These are phyloP conservation scores for Alternaria rosae DNA, from an alignment of 2,329 filamentous ascomycete species.

Conservation along the genomic window DNA sequence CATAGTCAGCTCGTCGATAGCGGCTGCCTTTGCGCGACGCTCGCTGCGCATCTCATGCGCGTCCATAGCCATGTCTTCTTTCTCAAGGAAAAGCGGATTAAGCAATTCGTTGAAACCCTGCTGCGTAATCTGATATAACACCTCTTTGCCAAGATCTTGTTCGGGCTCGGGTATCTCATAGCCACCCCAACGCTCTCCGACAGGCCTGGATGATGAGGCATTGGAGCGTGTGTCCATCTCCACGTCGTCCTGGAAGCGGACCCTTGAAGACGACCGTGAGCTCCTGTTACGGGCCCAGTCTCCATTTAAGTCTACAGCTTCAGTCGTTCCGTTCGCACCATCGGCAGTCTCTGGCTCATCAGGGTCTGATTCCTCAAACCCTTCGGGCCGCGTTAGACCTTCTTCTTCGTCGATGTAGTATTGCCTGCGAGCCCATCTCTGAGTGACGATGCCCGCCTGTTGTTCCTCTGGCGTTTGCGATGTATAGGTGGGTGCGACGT, in stretches of 20 bases:
- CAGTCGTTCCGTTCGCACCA: conserved; percentile 12
- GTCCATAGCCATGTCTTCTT: conserved; percentile 77
- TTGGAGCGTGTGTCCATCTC: conserved; percentile 77
- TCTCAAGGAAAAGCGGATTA: conserved; percentile 81
- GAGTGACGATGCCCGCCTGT: conserved; percentile 56
- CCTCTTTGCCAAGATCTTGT: conserved; percentile 82
- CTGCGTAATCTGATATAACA: conserved; percentile 89
- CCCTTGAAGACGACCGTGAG: conserved; percentile 80
- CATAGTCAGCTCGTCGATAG: conserved; percentile 29
- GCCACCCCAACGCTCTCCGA: conserved; percentile 75
- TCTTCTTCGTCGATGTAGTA: conserved; percentile 91
- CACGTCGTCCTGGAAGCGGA: conserved; percentile 75
- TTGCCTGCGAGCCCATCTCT: conserved; percentile 75
- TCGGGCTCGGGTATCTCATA: conserved; percentile 83
- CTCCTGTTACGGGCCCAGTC: conserved; percentile 27
- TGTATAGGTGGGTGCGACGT: conserved; percentile 5
- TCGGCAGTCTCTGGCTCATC: conserved; percentile 16
- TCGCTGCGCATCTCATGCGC: conserved; percentile 56
- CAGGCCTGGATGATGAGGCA: conserved; percentile 73
- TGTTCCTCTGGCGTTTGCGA: conserved; percentile 10
- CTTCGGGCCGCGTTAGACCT: conserved; percentile 58
- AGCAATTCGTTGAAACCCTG: conserved; percentile 93
- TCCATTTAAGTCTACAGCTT: conserved; percentile 28
- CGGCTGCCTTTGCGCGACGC: conserved; percentile 30
- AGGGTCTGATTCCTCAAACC: conserved; percentile 16